phyloP scores from a whole-genome alignment of 202 grass and related monocot genomes.

The Musa balbisiana region DNA sequence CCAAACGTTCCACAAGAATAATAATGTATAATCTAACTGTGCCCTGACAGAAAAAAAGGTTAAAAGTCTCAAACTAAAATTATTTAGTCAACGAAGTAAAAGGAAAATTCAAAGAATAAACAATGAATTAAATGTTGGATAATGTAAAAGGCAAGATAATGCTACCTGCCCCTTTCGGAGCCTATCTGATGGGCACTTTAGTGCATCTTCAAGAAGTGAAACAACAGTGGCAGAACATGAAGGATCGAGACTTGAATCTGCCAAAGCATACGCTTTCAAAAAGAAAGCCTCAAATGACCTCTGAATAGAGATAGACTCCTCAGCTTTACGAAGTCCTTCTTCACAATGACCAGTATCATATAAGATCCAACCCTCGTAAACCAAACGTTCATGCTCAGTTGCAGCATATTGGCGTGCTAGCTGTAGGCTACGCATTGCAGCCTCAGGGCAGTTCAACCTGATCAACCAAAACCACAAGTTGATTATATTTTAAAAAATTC shows the following conservation, averaged over 20 bases:
- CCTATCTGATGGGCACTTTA: slow-evolving; percentile 92
- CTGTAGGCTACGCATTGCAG: slow-evolving; percentile 91
- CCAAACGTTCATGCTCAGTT: slow-evolving; percentile 67
- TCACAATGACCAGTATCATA: slow-evolving; percentile 98
- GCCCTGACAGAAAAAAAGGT: background rate
- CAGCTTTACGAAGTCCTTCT: slow-evolving; percentile 86
- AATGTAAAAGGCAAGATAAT: background rate
- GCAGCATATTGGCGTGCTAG: slow-evolving; percentile 79
- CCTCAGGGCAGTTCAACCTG: slow-evolving; percentile 94
- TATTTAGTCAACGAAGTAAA: background rate
- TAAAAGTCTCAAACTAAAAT: background rate
- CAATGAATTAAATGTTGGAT: background rate
- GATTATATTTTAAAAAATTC: background rate
- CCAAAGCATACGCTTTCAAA: slow-evolving; percentile 93
- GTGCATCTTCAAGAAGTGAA: slow-evolving; percentile 92
- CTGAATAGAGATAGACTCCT: slow-evolving; percentile 89
- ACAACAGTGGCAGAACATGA: slow-evolving; percentile 78
- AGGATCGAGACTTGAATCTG: slow-evolving; percentile 85
- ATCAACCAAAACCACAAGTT: slow-evolving; percentile 22
- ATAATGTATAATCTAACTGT: background rate
- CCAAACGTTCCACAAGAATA: background rate
- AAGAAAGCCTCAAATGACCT: slow-evolving; percentile 99
- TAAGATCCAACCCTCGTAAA: slow-evolving; percentile 98
- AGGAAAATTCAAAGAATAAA: background rate
- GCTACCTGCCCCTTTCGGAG: slow-evolving; percentile 93